phyloP scores from a whole-genome alignment of 78 protist genomes.

The Dictyostelium firmibasis region DNA sequence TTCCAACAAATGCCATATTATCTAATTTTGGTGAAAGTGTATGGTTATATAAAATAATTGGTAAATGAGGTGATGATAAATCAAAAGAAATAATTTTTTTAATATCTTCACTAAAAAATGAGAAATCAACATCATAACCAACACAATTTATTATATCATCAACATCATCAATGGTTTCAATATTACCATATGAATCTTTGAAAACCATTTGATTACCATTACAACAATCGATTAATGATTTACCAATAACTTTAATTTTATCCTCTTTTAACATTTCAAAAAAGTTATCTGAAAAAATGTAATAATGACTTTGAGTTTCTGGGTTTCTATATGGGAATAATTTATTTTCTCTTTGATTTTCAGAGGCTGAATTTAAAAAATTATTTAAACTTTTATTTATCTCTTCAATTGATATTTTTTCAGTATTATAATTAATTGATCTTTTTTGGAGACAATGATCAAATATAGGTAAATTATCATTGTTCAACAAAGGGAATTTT shows the following conservation, averaged over 20 bases:
- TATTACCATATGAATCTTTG: neutral
- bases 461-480: neutral
- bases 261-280: too few relatives aligned
- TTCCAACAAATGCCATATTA: neutral
- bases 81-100: neutral
- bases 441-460: neutral
- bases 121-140: neutral
- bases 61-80: neutral
- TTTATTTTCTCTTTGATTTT: neutral
- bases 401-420: neutral
- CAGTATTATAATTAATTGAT: neutral
- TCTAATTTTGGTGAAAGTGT: neutral
- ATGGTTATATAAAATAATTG: neutral
- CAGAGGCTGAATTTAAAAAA: neutral
- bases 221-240: neutral
- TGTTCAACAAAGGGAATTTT: neutral
- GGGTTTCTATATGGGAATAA: neutral
- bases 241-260: too few relatives aligned
- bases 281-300: neutral
- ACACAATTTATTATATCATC: neutral
- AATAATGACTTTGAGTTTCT: neutral
- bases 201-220: neutral
- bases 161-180: neutral
- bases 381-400: too few relatives aligned
- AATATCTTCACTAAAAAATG: neutral